Conservation (phyloP, 2,329 filamentous ascomycete genomes). For the Lachnellula suecica region DNA sequence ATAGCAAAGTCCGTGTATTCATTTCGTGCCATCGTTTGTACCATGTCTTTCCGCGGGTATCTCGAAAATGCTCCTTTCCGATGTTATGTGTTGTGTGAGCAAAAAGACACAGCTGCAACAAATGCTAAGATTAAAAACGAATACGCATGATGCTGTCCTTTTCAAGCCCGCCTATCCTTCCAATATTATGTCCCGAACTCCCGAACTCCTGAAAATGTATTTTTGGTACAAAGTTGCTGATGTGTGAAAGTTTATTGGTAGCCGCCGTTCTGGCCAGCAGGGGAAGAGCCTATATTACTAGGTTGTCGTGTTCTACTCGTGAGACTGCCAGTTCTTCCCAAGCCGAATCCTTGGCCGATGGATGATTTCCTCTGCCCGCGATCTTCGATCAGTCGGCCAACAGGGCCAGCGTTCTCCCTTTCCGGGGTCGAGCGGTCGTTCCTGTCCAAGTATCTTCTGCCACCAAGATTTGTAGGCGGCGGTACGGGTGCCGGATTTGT, state of each 20-base stretch:
- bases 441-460: slow-evolving; percentile 25
- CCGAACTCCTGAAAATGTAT: slow-evolving; percentile 18
- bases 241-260: slow-evolving; percentile 16
- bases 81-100: slow-evolving; percentile 1
- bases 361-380: slow-evolving; percentile 29
- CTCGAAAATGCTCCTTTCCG: slow-evolving; percentile 19
- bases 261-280: slow-evolving; percentile 17
- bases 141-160: neutral
- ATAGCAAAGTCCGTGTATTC: slow-evolving; percentile 5
- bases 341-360: slow-evolving; percentile 18
- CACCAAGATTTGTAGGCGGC: slow-evolving; percentile 17
- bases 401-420: slow-evolving; percentile 29
- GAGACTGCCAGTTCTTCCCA: slow-evolving; percentile 25
- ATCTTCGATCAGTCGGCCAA: slow-evolving; percentile 25
- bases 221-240: slow-evolving; percentile 14
- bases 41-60: slow-evolving; percentile 21
- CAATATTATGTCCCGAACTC: neutral
- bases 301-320: slow-evolving; percentile 21
- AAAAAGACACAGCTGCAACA: slow-evolving; percentile 8
- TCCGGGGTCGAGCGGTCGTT: slow-evolving; percentile 27
- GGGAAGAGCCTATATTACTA: slow-evolving; percentile 11
- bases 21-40: slow-evolving; percentile 20
- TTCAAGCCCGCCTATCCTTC: neutral
- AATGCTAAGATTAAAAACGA: slow-evolving; percentile 7
- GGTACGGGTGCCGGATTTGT: slow-evolving; percentile 16